These are phyloP conservation scores for Phytophthora parvispora DNA, from an alignment of 352 stramenopile genomes.

Conservation along the genomic window DNA sequence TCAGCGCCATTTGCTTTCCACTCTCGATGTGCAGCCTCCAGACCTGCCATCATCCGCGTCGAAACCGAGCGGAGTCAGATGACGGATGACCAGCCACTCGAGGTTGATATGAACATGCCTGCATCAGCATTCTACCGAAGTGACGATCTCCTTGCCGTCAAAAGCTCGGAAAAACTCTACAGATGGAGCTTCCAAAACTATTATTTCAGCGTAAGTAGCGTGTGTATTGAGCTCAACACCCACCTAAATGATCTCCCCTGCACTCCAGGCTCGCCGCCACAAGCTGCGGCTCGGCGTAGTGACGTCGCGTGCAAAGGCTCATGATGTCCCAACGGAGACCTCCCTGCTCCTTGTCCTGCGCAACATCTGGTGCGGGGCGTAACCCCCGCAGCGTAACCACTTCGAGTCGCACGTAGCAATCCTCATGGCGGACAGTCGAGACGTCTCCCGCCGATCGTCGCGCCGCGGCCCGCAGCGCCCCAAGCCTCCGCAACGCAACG, in stretches of 20 bases:
- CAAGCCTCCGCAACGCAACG: constrained; percentile 2
- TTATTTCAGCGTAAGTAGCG: constrained; percentile 3
- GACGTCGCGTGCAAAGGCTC: background rate
- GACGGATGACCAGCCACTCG: background rate
- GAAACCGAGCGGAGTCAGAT: background rate
- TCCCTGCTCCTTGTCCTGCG: background rate
- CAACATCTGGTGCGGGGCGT: background rate
- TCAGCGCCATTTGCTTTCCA: constrained; percentile 25
- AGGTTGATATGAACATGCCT: background rate
- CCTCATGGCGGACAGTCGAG: constrained; percentile 15
- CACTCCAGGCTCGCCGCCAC: too few species aligned
- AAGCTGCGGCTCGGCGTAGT: too few species aligned
- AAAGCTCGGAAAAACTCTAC: background rate
- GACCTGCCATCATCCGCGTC: background rate
- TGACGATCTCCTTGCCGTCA: constrained; percentile 6
- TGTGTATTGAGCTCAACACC: background rate
- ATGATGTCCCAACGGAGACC: background rate
- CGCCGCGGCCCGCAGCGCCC: constrained; percentile 3
- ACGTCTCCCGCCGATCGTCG: constrained; percentile 6
- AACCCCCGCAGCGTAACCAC: background rate
- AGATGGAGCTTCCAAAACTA: background rate
- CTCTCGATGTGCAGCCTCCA: constrained; percentile 9
- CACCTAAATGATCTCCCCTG: constrained; percentile 19
- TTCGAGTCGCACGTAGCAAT: constrained; percentile 7
- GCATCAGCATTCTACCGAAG: background rate